Conservation (phyloP, 306 rosid genomes). For the Prunus kanzakura region DNA sequence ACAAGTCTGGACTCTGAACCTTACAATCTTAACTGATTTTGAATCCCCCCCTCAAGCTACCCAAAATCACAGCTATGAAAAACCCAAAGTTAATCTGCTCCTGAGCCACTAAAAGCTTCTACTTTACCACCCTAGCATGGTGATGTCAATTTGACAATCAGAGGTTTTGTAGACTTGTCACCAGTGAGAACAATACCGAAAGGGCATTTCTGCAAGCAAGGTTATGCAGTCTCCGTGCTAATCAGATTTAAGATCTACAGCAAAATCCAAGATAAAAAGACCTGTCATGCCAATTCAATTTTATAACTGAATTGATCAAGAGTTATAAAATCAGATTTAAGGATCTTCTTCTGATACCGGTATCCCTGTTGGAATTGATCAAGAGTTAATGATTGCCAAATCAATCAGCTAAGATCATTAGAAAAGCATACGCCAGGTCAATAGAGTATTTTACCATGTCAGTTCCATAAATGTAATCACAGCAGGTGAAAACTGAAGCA, state of each 20-base stretch:
- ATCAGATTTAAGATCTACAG: constrained; percentile 46
- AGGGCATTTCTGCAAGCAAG: constrained; percentile 19
- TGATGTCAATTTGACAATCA: constrained; percentile 26
- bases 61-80: constrained; percentile 20
- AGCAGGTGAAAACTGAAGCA: constrained; percentile 94
- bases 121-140: constrained; percentile 22
- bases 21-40: constrained; percentile 21
- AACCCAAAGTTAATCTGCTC: constrained; percentile 29
- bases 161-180: constrained; percentile 27
- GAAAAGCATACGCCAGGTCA: constrained; percentile 15
- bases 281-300: background rate
- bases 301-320: no score
- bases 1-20: constrained; percentile 25
- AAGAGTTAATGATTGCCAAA: constrained; percentile 26
- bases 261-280: background rate
- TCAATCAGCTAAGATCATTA: constrained; percentile 20
- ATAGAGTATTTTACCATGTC: constrained; percentile 66
- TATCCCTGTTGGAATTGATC: constrained; percentile 59
- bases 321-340: background rate
- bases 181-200: constrained; percentile 16
- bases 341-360: constrained; percentile 73
- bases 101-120: constrained; percentile 33
- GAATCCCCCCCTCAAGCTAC: constrained; percentile 24
- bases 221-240: constrained; percentile 24
- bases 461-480: constrained; percentile 93